These are phyloP conservation scores for Drosera capensis DNA, from an alignment of 148 eudicot species.

Conservation along the genomic window DNA sequence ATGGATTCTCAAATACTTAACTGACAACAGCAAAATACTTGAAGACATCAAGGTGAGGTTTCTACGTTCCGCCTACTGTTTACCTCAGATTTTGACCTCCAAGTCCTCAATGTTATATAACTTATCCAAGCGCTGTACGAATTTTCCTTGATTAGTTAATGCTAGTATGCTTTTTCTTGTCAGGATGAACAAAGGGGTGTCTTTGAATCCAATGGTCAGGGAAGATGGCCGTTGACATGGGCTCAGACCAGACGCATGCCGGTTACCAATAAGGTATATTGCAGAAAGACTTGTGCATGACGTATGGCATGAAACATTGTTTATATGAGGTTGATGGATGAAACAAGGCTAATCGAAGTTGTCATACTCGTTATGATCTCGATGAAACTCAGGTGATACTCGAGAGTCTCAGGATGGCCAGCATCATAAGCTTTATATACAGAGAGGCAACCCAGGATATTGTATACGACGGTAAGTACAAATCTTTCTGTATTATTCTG, in stretches of 20 bases:
- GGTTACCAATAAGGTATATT: conserved; percentile 50
- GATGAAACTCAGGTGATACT: conserved; percentile 61
- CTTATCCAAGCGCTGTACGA: not conserved
- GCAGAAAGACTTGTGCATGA: not conserved
- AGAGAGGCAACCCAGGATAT: conserved; percentile 82
- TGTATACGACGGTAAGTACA: conserved; percentile 47
- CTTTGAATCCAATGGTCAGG: conserved; percentile 30
- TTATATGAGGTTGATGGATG: not conserved
- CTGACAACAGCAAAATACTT: conserved; percentile 32
- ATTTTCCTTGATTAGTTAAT: not conserved
- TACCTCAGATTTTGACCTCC: not conserved
- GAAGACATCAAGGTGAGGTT: conserved; percentile 41
- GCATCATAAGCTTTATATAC: conserved; percentile 73
- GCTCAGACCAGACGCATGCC: conserved; percentile 63
- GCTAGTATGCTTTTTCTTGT: not conserved
- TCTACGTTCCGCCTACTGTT: not conserved
- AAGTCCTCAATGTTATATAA: not conserved
- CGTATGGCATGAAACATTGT: not conserved
- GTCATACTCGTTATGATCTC: too few relatives aligned
- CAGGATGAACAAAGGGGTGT: conserved; percentile 63
- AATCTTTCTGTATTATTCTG: not conserved
- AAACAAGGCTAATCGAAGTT: not conserved
- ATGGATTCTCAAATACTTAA: conserved; percentile 74
- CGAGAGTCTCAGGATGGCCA: conserved; percentile 85
- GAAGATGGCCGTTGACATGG: conserved; percentile 49